phyloP scores from a whole-genome alignment of 2,329 filamentous ascomycete species.

The Botrytis byssoidea region DNA sequence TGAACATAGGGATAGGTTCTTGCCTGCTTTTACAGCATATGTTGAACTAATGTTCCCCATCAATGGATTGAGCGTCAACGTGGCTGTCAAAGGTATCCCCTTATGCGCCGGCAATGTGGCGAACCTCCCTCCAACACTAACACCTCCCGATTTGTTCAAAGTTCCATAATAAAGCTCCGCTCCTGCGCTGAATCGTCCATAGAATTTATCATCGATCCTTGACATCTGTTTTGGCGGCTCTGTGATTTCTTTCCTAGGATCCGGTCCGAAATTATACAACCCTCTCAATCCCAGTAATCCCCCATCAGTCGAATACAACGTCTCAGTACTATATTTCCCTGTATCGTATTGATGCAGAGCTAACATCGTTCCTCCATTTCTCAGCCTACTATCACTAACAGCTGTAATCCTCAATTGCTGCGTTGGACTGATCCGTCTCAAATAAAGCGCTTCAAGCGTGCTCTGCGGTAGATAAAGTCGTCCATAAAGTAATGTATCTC shows the following conservation, averaged over 20 bases:
- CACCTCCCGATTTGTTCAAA: constrained; percentile 87
- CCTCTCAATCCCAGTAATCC: constrained; percentile 83
- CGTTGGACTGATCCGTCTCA: constrained; percentile 73
- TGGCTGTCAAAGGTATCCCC: constrained; percentile 90
- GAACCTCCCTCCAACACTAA: constrained; percentile 86
- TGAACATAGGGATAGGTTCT: constrained; percentile 80
- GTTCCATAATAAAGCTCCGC: constrained; percentile 95
- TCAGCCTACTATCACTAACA: constrained; percentile 68
- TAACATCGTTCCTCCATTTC: constrained; percentile 73
- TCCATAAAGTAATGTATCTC: constrained; percentile 67
- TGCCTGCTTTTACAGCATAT: constrained; percentile 86
- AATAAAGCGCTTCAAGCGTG: constrained; percentile 80
- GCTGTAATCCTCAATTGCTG: constrained; percentile 78
- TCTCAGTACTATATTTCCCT: constrained; percentile 85
- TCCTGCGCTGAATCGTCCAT: constrained; percentile 84
- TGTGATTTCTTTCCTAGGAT: constrained; percentile 31
- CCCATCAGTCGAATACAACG: constrained; percentile 88
- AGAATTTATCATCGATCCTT: constrained; percentile 56
- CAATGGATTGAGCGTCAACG: constrained; percentile 86
- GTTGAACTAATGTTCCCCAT: constrained; percentile 92
- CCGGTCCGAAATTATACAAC: constrained; percentile 83
- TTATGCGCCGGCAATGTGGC: constrained; percentile 77
- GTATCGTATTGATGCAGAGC: constrained; percentile 77
- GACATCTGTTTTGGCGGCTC: constrained; percentile 24
- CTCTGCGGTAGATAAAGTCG: constrained; percentile 80